Evolutionary conservation across 768 basidiomycete species (phyloP), one percentile per base, ranked within the genome.

Genomic region (Naganishia kalamii): DNA sequence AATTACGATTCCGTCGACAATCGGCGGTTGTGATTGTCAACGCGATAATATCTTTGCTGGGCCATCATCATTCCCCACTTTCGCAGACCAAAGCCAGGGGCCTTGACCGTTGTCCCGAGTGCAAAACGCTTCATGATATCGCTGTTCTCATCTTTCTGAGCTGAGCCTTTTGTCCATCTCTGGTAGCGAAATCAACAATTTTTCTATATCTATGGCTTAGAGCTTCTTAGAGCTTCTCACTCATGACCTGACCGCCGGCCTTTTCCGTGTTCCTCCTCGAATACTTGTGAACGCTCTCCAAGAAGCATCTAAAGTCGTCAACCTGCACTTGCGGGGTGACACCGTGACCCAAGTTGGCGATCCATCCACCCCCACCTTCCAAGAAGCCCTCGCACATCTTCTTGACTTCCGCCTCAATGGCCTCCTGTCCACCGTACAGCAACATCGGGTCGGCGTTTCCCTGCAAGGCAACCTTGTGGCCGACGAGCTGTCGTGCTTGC

Each of bases 281-380:
- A 64, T 76, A 75, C 69, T 77, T 76, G 63, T 78, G 77, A 7
- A 79, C 77, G 60, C 91, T 93, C 77, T 94, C 84, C 68, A 94
- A 85, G 82, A 94, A 96, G 85, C 86, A 94, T 63, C 83, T 81
- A 77, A 96, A 81, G 77, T 96, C 90, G 62, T 97, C 92, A 23
- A 94, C 92, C 76, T 96, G 86, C 15, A 98, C 93, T 27, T 86
- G 88, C 12, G 96, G 96, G 4, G 92, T 96, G 71, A 99, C 93
- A 5, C 96, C 96, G 75, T 98, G 96, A 0, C 96, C 96, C 23
- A 99, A 80, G 79, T 98, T 98, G 10, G 89, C 89, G 72, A 98
- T 97, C 92, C 93, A 98, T n/a, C 86, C 88, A 43, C 82, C 83
- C 11, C 85, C 84, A 47, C 71, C 79, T 7, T 73, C 72, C 54